phyloP scores from a whole-genome alignment of 2,329 filamentous ascomycete genomes.

The Sporothrix dimorphospora region DNA sequence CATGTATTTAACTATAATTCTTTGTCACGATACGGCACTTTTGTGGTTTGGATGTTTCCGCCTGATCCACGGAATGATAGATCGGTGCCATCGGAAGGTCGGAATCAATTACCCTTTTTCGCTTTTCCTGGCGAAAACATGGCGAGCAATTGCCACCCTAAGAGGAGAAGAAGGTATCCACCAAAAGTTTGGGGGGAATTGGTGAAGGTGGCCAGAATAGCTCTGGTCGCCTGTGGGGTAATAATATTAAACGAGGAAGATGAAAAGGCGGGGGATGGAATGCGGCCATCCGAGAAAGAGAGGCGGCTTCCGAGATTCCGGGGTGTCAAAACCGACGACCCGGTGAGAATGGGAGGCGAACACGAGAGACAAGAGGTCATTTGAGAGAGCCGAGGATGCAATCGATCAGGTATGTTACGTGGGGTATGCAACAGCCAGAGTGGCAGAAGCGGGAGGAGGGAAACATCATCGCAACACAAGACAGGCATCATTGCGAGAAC shows the following conservation, averaged over 20 bases:
- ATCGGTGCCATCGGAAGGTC: constrained; percentile 10
- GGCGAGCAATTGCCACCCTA: constrained; percentile 15
- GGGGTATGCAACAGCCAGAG: too few species aligned
- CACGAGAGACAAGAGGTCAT: not conserved
- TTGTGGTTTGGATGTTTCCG: not conserved
- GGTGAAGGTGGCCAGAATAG: not conserved
- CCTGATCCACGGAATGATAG: not conserved
- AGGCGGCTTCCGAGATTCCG: constrained; percentile 13
- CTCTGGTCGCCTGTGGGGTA: not conserved
- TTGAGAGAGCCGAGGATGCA: not conserved
- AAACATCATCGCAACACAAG: not conserved
- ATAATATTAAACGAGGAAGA: not conserved
- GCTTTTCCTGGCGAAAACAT: not conserved
- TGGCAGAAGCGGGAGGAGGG: not conserved
- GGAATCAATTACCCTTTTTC: constrained; percentile 17
- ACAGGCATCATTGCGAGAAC: not conserved
- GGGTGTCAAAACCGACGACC: not conserved
- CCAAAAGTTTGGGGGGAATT: not conserved
- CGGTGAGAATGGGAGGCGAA: not conserved
- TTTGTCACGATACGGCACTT: too few species aligned
- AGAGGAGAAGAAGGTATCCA: not conserved
- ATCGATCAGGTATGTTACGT: not conserved
- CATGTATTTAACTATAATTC: not conserved
- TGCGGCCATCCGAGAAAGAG: not conserved
- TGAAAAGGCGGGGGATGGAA: not conserved